A percentile compares a stretch with the other conserved stretches of the same genome.
These are phyloP conservation scores for Diaporthe citriasiana DNA, from an alignment of 2,329 filamentous ascomycete genomes.

Conservation along the genomic window DNA sequence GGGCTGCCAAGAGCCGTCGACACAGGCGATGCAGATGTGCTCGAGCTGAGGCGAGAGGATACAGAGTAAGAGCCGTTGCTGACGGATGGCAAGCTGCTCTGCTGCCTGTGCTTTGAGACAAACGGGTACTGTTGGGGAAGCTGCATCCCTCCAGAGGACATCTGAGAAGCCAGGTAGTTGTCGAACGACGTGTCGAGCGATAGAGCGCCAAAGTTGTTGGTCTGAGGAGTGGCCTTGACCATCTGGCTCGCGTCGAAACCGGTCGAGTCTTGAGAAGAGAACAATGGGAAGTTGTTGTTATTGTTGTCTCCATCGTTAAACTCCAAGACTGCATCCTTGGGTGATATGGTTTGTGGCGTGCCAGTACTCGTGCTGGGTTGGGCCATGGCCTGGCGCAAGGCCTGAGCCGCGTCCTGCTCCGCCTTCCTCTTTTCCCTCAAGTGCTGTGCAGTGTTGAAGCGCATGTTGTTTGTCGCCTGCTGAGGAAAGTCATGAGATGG, in stretches of 20 bases:
- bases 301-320: conserved; percentile 83
- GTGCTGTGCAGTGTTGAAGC: conserved; percentile 47
- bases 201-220: conserved; percentile 45
- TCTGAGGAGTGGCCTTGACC: conserved; percentile 51
- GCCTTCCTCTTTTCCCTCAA: conserved; percentile 72
- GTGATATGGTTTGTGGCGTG: conserved; percentile 89
- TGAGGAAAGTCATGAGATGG: conserved; percentile 59
- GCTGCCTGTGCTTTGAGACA: conserved; percentile 55
- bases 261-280: conserved; percentile 71
- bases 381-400: conserved; percentile 58
- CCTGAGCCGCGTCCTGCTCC: conserved; percentile 66
- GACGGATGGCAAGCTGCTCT: conserved; percentile 55
- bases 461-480: conserved; percentile 42
- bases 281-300: conserved; percentile 78
- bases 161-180: conserved; percentile 52
- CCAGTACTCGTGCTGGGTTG: conserved; percentile 57
- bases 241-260: conserved; percentile 59
- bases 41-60: conserved; percentile 57
- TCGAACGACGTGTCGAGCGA: conserved; percentile 46
- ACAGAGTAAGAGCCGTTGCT: conserved; percentile 49
- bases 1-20: conserved; percentile 51
- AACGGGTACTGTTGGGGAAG: conserved; percentile 68
- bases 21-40: conserved; percentile 56
- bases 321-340: conserved; percentile 90
- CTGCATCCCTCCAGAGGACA: conserved; percentile 54